Percentiles rank a stretch among this genome's conserved stretches.
Evolutionary conservation across 2,329 filamentous ascomycete species (phyloP).

Genomic region (Clarireedia homoeocarpa): DNA sequence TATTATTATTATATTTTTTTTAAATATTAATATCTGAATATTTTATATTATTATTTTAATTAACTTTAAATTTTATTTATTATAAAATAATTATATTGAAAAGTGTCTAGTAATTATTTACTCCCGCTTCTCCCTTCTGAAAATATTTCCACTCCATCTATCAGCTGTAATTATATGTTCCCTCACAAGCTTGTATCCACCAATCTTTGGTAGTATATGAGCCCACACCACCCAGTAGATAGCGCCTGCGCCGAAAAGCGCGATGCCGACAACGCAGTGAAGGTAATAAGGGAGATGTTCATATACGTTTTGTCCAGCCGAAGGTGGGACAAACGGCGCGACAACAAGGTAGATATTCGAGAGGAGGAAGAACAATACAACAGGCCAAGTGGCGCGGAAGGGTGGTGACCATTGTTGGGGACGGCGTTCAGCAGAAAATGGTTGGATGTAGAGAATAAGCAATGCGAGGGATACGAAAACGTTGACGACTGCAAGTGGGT

Average conservation of each 20-base stretch:
- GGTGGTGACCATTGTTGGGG: slow-evolving; percentile 46
- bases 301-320: slow-evolving; percentile 45
- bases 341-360: slow-evolving; percentile 55
- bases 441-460: slow-evolving; percentile 45
- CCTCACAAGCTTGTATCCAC: slow-evolving; percentile 47
- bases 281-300: slow-evolving; percentile 47
- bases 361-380: slow-evolving; percentile 50
- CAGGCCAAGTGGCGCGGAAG: slow-evolving; percentile 45
- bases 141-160: slow-evolving; percentile 43
- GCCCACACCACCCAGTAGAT: slow-evolving; percentile 52
- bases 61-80: too few species aligned
- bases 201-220: slow-evolving; percentile 42
- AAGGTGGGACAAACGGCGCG: slow-evolving; percentile 49
- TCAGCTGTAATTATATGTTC: slow-evolving; percentile 49
- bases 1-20: too few species aligned
- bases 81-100: too few species aligned
- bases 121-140: neutral
- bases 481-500: slow-evolving; percentile 53
- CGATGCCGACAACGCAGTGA: slow-evolving; percentile 50
- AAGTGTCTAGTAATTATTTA: too few species aligned
- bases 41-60: too few species aligned
- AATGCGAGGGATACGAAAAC: slow-evolving; percentile 46
- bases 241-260: slow-evolving; percentile 43
- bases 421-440: slow-evolving; percentile 38
- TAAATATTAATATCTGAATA: too few species aligned